Evolutionary conservation across 345 rosid genomes (phyloP), one percentile per base, ranked within the genome.

Genomic region (Eucalyptus decipiens): DNA sequence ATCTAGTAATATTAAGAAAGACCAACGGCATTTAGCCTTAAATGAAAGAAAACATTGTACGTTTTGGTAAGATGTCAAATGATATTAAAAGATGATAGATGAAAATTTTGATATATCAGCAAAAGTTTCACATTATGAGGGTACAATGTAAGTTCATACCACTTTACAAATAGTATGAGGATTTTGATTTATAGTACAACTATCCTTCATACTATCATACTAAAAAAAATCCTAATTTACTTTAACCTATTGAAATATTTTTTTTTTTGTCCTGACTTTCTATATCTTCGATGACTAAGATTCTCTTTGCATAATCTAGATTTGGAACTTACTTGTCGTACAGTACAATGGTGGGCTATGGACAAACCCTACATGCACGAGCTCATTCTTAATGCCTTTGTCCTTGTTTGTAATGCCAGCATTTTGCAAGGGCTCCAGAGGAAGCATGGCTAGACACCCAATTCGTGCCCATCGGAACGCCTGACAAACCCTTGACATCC

Each of bases 381-480:
- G 43, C 60, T 51, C 43, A 6, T 51, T 51, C 19, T 86, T 51
- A 49, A 56, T 51, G 11, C 60, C 8, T 28, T 56, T 51, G 65
- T 51, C 87, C 60, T 86, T 28, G 30, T 56, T 52, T 49, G 34
- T 51, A n/a, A 51, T 86, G 58, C 18, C 37, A 51, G n/a, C 13
- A 51, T 16, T 86, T 4, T 32, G 87, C 87, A 49, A 51, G 67
- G 54, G 15, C 15, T 12, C n/a, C 89, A 4, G 49, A 18, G 23
- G 92, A 67, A 8, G 43, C 17, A 28, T 89, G 86, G 94, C 45
- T 72, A 37, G 81, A 93, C 90, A 89, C 89, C 58, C 80, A 93
- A 7, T 88, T 89, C 30, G n/a, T 42, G 7, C 89, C 90, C 15
- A 88, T 88, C 43, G 89, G 91, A 86, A 34, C 7, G 26, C 72